Base-by-base conservation (phyloP, 768 basidiomycete species). In the Podaxis rugospora region DNA sequence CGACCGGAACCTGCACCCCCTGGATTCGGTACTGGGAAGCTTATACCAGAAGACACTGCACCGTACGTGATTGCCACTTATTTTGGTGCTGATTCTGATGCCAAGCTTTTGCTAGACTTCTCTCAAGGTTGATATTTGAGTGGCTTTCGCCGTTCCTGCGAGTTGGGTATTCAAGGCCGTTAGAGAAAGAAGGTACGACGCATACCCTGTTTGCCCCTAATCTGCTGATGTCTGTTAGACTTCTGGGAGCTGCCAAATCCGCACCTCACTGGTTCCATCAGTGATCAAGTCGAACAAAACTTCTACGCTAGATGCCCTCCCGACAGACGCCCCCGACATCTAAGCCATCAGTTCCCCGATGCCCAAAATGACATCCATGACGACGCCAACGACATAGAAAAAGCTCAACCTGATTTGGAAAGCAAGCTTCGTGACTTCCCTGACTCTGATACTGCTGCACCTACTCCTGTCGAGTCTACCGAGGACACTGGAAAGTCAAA, bases 141-240 rank as follows among this genome's bases (percentile, higher is more conserved):
- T 83, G 82, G 82, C 68, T 85, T 5, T 73, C 68, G 37, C 76
- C 82, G 6, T 71, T 85, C 50, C 66, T 85, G 6, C 63, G 67
- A 18, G 81, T 83, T 35, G 83, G 83, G 25, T 83, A 75, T 61
- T 75, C 79, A 7, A 69, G 83, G 39, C 83, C 83, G 2, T 62
- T 83, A n/a, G 70, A 82, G 67, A 75, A 77, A 65, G 76, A 82
- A 57, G 83, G 83, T 80, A 55, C 5, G 67, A 61, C 60, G 39
- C 25, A 7, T 36, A 7, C 32, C n/a, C 14, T 23, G 14, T 23
- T 56, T 55, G 18, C 2, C 62, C 16, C 3, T 51, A 37, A 10
- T 28, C 27, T 47, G 16, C 35, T 62, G 14, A 61, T 18, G 25
- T 57, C 49, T 46, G 14, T 14, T 50, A 83, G 83, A 84, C 63